These are phyloP conservation scores for Pseudogymnoascus sp. DNA, from an alignment of 2,329 filamentous ascomycete species.

Conservation along the genomic window DNA sequence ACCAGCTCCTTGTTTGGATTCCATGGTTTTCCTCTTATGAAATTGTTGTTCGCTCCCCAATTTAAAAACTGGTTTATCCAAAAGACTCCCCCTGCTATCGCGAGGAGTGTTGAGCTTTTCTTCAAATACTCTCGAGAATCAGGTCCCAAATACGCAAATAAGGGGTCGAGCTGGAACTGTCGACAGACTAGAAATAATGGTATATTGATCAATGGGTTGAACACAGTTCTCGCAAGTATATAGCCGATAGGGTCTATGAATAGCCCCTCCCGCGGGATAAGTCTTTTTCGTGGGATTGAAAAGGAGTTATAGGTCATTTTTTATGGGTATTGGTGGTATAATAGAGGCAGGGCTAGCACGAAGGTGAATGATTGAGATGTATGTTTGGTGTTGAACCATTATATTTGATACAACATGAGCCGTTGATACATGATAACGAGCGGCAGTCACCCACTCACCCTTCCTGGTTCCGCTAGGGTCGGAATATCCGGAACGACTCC, in stretches of 20 bases:
- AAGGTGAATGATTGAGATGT: neutral
- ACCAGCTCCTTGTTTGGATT: neutral
- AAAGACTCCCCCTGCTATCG: neutral
- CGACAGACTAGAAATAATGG: neutral
- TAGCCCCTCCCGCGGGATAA: neutral
- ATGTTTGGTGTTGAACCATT: neutral
- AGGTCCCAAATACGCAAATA: neutral
- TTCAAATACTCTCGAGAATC: neutral
- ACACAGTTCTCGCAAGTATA: neutral
- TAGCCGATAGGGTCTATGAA: neutral
- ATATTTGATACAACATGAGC: neutral
- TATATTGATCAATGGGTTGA: neutral
- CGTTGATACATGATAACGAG: neutral
- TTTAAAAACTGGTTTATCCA: neutral
- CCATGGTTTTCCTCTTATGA: neutral
- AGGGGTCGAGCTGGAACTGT: neutral
- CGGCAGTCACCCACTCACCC: neutral
- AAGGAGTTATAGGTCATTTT: neutral
- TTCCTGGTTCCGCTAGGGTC: neutral
- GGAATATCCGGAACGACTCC: neutral
- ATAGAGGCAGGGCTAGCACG: neutral
- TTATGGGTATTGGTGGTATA: neutral
- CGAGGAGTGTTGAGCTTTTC: neutral
- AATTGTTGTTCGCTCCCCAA: neutral
- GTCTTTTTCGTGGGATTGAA: neutral